Evolutionary conservation across 345 rosid species (phyloP).

Genomic region (Eucalyptus curtisii): DNA sequence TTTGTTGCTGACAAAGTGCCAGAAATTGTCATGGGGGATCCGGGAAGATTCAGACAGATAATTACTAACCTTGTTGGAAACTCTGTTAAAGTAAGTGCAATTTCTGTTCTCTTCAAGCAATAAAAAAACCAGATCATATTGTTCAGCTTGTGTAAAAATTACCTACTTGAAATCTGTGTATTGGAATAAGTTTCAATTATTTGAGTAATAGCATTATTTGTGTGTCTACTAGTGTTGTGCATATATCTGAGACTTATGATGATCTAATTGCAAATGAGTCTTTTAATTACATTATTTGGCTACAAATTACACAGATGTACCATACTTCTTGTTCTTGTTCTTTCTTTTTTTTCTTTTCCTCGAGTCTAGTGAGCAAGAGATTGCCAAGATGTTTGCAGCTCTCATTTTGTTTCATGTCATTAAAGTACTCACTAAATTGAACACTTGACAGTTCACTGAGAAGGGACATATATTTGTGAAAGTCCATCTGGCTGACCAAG

Average conservation of each 20-base stretch:
- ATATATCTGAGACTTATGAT: neutral
- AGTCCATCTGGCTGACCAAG: slow-evolving; percentile 66
- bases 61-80: slow-evolving; percentile 94
- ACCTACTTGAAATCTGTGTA: neutral
- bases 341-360: neutral
- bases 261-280: neutral
- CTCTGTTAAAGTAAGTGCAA: slow-evolving; percentile 74
- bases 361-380: neutral
- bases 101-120: neutral
- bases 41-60: slow-evolving; percentile 94
- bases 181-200: neutral
- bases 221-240: neutral
- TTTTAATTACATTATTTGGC: neutral
- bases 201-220: neutral
- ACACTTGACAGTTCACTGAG: slow-evolving; percentile 70
- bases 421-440: neutral
- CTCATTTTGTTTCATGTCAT: neutral
- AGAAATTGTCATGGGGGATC: slow-evolving; percentile 76
- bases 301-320: neutral
- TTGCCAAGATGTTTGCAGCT: neutral
- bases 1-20: slow-evolving; percentile 91
- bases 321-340: neutral
- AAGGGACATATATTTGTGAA: slow-evolving; percentile 87
- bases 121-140: neutral
- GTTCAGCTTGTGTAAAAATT: neutral